Evolutionary conservation across 371 early-diverging fungal species (phyloP).

Genomic region (Mortierella sp.): DNA sequence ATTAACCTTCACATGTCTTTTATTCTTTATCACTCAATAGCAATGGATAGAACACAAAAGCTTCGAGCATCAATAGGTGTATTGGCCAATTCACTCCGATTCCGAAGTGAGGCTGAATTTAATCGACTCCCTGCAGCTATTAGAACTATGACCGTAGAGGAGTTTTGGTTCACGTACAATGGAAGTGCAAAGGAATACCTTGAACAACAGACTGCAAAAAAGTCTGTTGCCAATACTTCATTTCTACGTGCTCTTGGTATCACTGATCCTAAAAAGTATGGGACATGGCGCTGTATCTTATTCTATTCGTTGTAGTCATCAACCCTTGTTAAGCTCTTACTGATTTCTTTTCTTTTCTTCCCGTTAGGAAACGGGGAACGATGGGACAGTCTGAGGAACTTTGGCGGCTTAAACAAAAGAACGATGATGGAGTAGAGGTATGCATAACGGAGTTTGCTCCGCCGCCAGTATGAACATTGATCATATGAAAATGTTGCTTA

Average conservation of each 20-base stretch:
- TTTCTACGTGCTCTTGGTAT: conserved; percentile 37
- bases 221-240: conserved; percentile 29
- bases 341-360: not conserved
- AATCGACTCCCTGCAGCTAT: conserved; percentile 39
- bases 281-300: not conserved
- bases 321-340: not conserved
- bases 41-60: conserved; percentile 43
- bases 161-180: conserved; percentile 50
- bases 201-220: conserved; percentile 22
- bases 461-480: not conserved
- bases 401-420: conserved; percentile 21
- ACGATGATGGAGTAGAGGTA: conserved; percentile 6
- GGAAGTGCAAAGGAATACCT: conserved; percentile 49
- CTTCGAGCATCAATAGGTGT: conserved; percentile 39
- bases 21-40: not conserved
- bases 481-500: not conserved
- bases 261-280: conserved; percentile 25
- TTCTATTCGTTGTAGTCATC: too few species aligned
- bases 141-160: conserved; percentile 49
- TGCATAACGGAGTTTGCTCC: conserved; percentile 6
- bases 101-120: conserved; percentile 44
- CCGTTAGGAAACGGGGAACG: conserved; percentile 15
- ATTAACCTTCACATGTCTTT: conserved; percentile 12
- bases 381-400: conserved; percentile 11
- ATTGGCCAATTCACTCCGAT: conserved; percentile 37